Evolutionary conservation across 257 asterid species (phyloP).

Genomic region (Nicotiana tomentosiformis): DNA sequence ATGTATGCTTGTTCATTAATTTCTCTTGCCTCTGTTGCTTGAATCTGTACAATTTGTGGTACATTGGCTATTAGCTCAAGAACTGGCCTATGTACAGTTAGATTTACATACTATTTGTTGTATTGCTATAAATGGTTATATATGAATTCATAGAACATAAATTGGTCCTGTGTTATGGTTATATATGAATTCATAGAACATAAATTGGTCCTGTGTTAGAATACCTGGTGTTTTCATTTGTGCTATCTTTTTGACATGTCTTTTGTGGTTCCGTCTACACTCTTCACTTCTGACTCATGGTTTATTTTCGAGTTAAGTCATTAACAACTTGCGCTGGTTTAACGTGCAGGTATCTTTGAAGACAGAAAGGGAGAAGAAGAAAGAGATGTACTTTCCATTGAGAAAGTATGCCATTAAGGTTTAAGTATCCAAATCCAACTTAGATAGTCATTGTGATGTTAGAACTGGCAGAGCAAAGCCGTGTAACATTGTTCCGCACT

Average conservation of each 20-base stretch:
- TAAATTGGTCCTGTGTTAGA: neutral
- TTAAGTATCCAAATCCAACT: conserved; percentile 12
- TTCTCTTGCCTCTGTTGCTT: neutral
- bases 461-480: neutral
- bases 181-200: neutral
- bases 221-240: neutral
- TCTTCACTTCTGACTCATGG: neutral
- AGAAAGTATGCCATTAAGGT: conserved; percentile 76
- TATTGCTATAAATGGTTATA: neutral
- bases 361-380: conserved; percentile 67
- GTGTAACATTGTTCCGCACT: neutral
- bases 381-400: conserved; percentile 63
- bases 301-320: neutral
- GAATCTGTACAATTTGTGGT: neutral
- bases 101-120: too few species aligned
- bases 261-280: neutral
- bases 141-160: neutral
- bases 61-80: neutral
- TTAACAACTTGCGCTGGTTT: neutral
- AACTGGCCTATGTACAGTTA: neutral
- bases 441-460: neutral
- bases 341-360: conserved; percentile 53
- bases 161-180: neutral
- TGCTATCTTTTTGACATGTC: neutral
- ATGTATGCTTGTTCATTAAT: neutral